A percentile compares a stretch with the other conserved stretches of the same genome.
Conservation (phyloP, 345 rosid species). For the Moringa oleifera region DNA sequence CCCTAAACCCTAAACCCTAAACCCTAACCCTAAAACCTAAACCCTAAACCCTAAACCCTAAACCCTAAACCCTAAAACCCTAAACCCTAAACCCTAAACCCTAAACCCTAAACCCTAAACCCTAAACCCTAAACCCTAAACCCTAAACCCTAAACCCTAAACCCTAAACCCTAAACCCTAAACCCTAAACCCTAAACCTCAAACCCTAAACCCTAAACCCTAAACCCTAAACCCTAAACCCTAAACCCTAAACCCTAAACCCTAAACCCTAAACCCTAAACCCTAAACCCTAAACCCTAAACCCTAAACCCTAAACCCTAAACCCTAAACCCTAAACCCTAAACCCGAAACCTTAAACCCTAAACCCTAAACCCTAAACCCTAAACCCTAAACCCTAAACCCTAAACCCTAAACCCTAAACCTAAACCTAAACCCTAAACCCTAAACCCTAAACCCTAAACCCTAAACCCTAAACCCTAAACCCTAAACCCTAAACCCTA, state of each 20-base stretch:
- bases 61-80: conserved; percentile 15
- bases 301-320: conserved; percentile 13
- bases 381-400: conserved; percentile 9
- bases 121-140: conserved; percentile 19
- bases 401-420: conserved; percentile 15
- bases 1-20: too few relatives aligned
- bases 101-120: conserved; percentile 14
- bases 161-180: conserved; percentile 9
- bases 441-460: conserved; percentile 11
- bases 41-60: conserved; percentile 16
- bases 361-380: conserved; percentile 12
- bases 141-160: conserved; percentile 12
- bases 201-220: conserved; percentile 14
- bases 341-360: conserved; percentile 5
- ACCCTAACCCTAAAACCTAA: too few relatives aligned
- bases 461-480: conserved; percentile 22
- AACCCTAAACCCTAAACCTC: conserved; percentile 15
- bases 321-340: conserved; percentile 8
- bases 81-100: conserved; percentile 18
- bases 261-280: conserved; percentile 15
- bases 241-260: conserved; percentile 19
- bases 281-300: conserved; percentile 19
- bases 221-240: conserved; percentile 22
- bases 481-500: conserved; percentile 17
- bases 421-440: conserved; percentile 18